A percentile compares a stretch with the other conserved stretches of the same genome.
Evolutionary conservation across 306 rosid genomes (phyloP).

Genomic region (Carpinus viminea): DNA sequence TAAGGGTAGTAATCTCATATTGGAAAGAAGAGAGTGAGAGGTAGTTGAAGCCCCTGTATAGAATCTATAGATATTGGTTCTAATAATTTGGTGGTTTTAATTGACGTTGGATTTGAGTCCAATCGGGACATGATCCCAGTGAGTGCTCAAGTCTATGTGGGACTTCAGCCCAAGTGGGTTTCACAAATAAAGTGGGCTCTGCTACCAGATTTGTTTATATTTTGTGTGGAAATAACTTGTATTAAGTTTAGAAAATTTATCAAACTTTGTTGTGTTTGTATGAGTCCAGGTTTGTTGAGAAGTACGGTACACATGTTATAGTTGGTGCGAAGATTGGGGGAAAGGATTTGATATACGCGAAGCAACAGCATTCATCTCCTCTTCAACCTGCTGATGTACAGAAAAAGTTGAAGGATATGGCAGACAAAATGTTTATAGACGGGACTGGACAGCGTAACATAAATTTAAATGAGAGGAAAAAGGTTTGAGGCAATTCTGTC

Average conservation of each 20-base stretch:
- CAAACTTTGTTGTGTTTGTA: not conserved
- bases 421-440: constrained; percentile 49
- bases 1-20: no score
- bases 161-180: no score
- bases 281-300: constrained; percentile 63
- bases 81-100: no score
- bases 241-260: not conserved
- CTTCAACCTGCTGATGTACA: constrained; percentile 66
- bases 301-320: constrained; percentile 75
- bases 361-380: constrained; percentile 70
- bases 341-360: constrained; percentile 67
- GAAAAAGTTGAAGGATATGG: constrained; percentile 71
- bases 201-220: not conserved
- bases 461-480: constrained; percentile 19
- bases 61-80: no score
- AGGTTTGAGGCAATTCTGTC: constrained; percentile 26
- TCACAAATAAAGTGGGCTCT: no score
- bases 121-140: no score
- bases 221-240: not conserved
- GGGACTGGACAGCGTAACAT: constrained; percentile 32
- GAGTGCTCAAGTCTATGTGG: no score
- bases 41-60: no score
- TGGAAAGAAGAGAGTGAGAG: no score
- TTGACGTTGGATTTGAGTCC: no score
- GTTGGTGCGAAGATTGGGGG: constrained; percentile 81